phyloP scores from a whole-genome alignment of 257 asterid species.

The Mitragyna speciosa region DNA sequence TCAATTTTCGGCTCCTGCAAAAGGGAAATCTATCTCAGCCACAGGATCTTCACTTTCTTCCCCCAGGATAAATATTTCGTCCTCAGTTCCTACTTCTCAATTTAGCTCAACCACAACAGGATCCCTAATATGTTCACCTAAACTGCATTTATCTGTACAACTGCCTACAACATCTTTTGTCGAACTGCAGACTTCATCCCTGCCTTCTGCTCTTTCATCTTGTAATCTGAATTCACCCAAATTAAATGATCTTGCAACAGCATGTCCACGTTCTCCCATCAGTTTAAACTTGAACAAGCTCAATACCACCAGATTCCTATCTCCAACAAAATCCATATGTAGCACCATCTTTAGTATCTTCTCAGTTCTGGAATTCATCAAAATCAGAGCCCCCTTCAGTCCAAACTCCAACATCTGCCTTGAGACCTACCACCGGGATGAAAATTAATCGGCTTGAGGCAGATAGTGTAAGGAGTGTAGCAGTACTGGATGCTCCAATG shows the following conservation, averaged over 20 bases:
- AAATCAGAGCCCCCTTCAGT: slow-evolving; percentile 38
- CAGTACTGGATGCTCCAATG: slow-evolving; percentile 31
- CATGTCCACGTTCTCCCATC: slow-evolving; percentile 24
- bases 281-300: slow-evolving; percentile 15
- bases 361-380: not conserved
- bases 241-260: not conserved
- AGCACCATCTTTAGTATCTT: not conserved
- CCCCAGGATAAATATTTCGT: slow-evolving; percentile 15
- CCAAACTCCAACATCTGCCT: slow-evolving; percentile 28
- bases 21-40: slow-evolving; percentile 9
- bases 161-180: slow-evolving; percentile 5
- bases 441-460: slow-evolving; percentile 9
- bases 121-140: slow-evolving; percentile 1
- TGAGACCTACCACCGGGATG: slow-evolving; percentile 9
- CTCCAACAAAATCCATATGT: slow-evolving; percentile 18
- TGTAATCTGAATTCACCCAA: slow-evolving; percentile 2
- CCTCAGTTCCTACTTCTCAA: slow-evolving; percentile 12
- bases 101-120: not conserved
- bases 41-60: slow-evolving; percentile 26
- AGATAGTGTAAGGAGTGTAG: slow-evolving; percentile 18
- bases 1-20: slow-evolving; percentile 8
- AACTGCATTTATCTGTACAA: slow-evolving; percentile 3
- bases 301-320: slow-evolving; percentile 1
- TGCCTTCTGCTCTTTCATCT: slow-evolving; percentile 11
- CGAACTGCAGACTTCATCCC: not conserved